A percentile compares a stretch with the other conserved stretches of the same genome.
Conservation (phyloP, 148 eudicot species). For the Rhododendron molle region DNA sequence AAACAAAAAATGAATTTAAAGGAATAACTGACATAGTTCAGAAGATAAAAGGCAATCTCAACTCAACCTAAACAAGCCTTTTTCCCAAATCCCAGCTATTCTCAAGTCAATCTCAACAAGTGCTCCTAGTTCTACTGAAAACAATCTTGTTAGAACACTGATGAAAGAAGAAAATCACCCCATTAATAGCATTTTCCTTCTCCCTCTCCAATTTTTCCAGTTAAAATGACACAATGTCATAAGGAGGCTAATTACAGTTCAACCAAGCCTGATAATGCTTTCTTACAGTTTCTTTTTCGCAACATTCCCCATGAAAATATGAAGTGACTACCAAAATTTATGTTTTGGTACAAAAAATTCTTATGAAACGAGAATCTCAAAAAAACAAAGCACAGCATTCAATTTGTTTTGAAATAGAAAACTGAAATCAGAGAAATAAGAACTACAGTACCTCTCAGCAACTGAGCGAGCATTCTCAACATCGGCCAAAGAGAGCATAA, state of each 20-base stretch:
- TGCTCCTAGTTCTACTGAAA: neutral
- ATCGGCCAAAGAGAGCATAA: conserved; percentile 67
- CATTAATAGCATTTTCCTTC: neutral
- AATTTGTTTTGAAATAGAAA: neutral
- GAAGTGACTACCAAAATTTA: neutral
- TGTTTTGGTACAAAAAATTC: neutral
- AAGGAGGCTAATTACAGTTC: neutral
- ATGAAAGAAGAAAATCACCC: neutral
- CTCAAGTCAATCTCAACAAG: neutral
- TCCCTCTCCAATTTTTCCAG: neutral
- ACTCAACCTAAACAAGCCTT: neutral
- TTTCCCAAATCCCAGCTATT: neutral
- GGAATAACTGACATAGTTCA: neutral
- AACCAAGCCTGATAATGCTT: conserved; percentile 1
- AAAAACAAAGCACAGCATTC: neutral
- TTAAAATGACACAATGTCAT: neutral
- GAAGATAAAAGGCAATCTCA: neutral
- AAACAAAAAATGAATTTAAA: conserved; percentile 3
- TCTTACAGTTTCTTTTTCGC: neutral
- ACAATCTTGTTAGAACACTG: neutral
- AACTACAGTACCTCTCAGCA: conserved; percentile 67
- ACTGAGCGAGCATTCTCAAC: conserved; percentile 85
- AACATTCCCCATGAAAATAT: neutral
- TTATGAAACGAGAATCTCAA: neutral
- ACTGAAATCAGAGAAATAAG: neutral